Conservation (phyloP, 331 rosid species). For the Stylosanthes scabra region DNA sequence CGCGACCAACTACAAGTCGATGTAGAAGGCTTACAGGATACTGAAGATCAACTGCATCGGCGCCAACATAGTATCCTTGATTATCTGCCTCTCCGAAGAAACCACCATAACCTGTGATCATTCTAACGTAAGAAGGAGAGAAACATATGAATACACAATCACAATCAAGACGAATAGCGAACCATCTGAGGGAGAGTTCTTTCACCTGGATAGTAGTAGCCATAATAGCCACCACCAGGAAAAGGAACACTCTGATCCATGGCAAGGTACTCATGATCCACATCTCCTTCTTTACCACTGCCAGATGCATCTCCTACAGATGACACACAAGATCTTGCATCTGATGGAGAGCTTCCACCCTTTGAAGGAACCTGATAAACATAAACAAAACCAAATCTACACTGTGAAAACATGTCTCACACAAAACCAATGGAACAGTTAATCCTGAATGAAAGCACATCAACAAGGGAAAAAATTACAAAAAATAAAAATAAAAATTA, state of each 20-base stretch:
- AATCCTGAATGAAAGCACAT: constrained; percentile 15
- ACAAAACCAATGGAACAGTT: constrained; percentile 43
- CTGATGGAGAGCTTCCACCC: constrained; percentile 68
- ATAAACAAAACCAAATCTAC: constrained; percentile 22
- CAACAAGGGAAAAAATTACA: not conserved
- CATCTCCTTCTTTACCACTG: constrained; percentile 55
- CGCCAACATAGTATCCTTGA: constrained; percentile 72
- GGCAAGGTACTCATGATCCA: constrained; percentile 53
- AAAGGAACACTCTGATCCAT: constrained; percentile 50
- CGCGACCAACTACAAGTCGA: constrained; percentile 2
- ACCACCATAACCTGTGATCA: constrained; percentile 75
- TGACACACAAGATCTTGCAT: constrained; percentile 67
- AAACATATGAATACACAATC: constrained; percentile 43
- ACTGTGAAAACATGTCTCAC: constrained; percentile 2
- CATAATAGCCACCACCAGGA: constrained; percentile 57
- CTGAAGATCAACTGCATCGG: constrained; percentile 61
- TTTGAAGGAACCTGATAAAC: constrained; percentile 55
- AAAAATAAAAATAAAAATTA: too few relatives aligned
- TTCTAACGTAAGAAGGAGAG: constrained; percentile 55
- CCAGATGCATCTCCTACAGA: constrained; percentile 62
- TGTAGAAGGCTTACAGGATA: constrained; percentile 64
- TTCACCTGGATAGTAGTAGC: constrained; percentile 70
- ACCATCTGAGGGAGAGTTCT: constrained; percentile 18
- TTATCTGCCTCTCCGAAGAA: constrained; percentile 59
- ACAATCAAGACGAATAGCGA: constrained; percentile 21